Percentiles rank a stretch among this genome's conserved stretches.
phyloP scores from a whole-genome alignment of 2,329 filamentous ascomycete species.

The Fusarium camptoceras region DNA sequence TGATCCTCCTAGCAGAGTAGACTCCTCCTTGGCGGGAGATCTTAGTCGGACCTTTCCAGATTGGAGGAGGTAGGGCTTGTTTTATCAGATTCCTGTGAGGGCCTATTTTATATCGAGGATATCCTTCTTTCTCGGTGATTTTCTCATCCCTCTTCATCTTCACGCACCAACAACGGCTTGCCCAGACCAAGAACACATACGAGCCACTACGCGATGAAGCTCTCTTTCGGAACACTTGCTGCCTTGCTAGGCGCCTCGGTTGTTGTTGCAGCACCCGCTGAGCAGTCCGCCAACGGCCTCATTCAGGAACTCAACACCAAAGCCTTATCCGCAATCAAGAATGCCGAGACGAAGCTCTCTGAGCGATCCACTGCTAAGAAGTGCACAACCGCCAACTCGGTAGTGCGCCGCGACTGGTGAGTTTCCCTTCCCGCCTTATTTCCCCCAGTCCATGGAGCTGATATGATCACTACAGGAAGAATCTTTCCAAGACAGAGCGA shows the following conservation, averaged over 20 bases:
- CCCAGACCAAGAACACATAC: not conserved
- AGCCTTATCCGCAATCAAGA: not conserved
- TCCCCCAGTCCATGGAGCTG: fast-evolving
- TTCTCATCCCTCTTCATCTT: not conserved
- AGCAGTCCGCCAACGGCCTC: not conserved
- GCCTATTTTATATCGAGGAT: not conserved
- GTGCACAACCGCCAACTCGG: constrained; percentile 2
- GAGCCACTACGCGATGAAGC: not conserved
- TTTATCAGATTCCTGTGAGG: not conserved
- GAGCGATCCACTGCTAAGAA: not conserved
- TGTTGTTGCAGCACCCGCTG: constrained; percentile 4
- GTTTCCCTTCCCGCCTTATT: fast-evolving
- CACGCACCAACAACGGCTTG: too few species aligned
- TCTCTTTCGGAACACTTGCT: not conserved
- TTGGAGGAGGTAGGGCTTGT: not conserved
- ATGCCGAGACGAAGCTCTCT: fast-evolving
- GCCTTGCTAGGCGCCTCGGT: not conserved
- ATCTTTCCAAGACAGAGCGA: not conserved
- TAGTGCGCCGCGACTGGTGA: constrained; percentile 12
- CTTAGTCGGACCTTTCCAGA: not conserved
- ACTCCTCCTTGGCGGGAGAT: not conserved
- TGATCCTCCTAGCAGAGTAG: not conserved
- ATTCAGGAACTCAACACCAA: constrained; percentile 9
- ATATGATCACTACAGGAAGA: not conserved
- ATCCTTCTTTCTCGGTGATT: not conserved